These are phyloP conservation scores for Helicosporidium sp. DNA, from an alignment of 139 green algal genomes.

Conservation along the genomic window DNA sequence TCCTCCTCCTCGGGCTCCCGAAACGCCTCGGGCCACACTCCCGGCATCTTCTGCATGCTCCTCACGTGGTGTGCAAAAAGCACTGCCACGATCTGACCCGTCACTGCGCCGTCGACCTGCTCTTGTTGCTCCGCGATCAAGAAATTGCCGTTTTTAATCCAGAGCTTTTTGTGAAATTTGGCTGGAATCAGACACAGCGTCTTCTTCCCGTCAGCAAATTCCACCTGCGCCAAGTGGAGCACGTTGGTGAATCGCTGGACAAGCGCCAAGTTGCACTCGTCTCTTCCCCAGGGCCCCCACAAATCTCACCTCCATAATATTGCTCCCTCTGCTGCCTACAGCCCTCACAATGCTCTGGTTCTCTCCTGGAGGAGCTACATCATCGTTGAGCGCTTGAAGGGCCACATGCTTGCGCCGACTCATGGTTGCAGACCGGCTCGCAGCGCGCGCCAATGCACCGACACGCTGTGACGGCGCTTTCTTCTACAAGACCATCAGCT, in stretches of 20 bases:
- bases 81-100: conserved; percentile 34
- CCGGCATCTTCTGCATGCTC: conserved; percentile 25
- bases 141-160: conserved; percentile 43
- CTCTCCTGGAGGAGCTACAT: conserved; percentile 9
- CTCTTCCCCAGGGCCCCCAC: not conserved
- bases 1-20: not conserved
- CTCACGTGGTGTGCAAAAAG: conserved; percentile 44
- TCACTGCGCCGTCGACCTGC: conserved; percentile 18
- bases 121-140: conserved; percentile 27
- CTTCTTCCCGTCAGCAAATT: conserved; percentile 30
- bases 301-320: conserved; percentile 22
- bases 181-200: conserved; percentile 45
- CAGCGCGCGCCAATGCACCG: too few species aligned
- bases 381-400: conserved; percentile 9
- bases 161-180: conserved; percentile 62
- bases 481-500: too few species aligned
- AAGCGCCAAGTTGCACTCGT: too few species aligned
- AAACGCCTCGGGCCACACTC: conserved; percentile 18
- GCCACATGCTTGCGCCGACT: conserved; percentile 18
- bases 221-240: too few species aligned
- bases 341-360: conserved; percentile 22
- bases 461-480: too few species aligned
- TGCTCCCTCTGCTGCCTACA: conserved; percentile 23
- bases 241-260: too few species aligned
- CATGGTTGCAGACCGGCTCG: conserved; percentile 6